Conservation (phyloP, 768 basidiomycete genomes). For the Macrolepiota dolichaula region DNA sequence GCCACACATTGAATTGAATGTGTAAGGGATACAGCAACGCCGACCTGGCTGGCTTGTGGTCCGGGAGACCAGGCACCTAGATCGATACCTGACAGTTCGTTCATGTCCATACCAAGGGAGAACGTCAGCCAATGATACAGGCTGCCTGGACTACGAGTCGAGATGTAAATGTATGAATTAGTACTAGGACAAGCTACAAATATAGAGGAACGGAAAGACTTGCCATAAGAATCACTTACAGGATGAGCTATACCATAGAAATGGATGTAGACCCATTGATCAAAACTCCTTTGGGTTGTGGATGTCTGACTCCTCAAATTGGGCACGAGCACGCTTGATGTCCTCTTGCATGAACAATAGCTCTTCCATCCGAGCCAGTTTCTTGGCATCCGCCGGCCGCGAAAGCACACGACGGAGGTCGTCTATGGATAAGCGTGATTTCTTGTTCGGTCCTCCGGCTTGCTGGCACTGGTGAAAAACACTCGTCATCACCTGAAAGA, state of each 20-base stretch:
- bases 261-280: slow-evolving; percentile 2
- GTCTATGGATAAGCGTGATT: slow-evolving; percentile 78
- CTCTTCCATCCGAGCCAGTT: slow-evolving; percentile 90
- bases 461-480: slow-evolving; percentile 56
- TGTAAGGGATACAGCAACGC: neutral
- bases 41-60: neutral
- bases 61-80: neutral
- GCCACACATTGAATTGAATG: neutral
- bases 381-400: slow-evolving; percentile 85
- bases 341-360: slow-evolving; percentile 92
- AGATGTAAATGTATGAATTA: neutral
- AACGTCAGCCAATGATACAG: neutral
- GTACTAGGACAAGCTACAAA: neutral
- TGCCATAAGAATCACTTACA: neutral
- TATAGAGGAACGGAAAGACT: neutral
- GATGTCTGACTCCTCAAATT: slow-evolving; percentile 57
- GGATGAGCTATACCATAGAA: neutral
- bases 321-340: slow-evolving; percentile 82
- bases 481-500: slow-evolving; percentile 8
- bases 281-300: slow-evolving; percentile 45
- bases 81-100: neutral
- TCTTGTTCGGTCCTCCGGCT: slow-evolving; percentile 67
- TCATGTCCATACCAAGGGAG: neutral
- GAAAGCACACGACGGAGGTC: slow-evolving; percentile 80
- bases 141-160: neutral